Conservation (phyloP, 108 stramenopile genomes). For the Aureococcus anophagefferens region DNA sequence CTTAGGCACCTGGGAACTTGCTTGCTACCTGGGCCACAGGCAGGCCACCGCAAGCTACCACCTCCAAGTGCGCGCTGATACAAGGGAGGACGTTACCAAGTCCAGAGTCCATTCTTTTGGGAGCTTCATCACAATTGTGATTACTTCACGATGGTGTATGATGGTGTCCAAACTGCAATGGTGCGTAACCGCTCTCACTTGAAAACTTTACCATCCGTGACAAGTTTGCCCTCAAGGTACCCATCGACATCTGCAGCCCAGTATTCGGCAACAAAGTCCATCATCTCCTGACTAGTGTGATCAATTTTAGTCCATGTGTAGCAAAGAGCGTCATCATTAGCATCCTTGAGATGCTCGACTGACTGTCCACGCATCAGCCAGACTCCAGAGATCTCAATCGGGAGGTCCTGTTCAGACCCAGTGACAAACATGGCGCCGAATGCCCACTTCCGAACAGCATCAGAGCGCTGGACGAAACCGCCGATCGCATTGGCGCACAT, state of each 20-base stretch:
- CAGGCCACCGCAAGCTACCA: too few species aligned
- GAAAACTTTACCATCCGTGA: slow-evolving; percentile 56
- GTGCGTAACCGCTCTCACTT: too few species aligned
- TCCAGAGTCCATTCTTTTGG: too few species aligned
- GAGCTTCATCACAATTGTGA: too few species aligned
- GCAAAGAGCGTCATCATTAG: slow-evolving; percentile 63
- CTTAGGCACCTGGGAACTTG: too few species aligned
- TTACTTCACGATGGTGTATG: too few species aligned
- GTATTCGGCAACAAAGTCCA: slow-evolving; percentile 40
- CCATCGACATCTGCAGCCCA: slow-evolving; percentile 46
- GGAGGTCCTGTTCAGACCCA: slow-evolving; percentile 39
- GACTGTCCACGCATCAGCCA: slow-evolving; percentile 62
- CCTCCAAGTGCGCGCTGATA: too few species aligned
- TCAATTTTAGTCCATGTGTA: slow-evolving; percentile 61
- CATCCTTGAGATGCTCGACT: slow-evolving; percentile 43
- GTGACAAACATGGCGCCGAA: slow-evolving; percentile 66
- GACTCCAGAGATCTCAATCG: slow-evolving; percentile 43
- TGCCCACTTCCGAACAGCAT: slow-evolving; percentile 61
- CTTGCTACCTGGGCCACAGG: too few species aligned
- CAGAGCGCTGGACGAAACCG: slow-evolving; percentile 65
- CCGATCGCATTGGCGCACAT: slow-evolving; percentile 61
- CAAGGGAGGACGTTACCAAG: too few species aligned
- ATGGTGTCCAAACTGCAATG: too few species aligned
- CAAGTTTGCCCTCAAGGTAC: slow-evolving; percentile 35
- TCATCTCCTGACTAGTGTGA: slow-evolving; percentile 45